phyloP scores from a whole-genome alignment of 164 flowering plant species.

The Cinnamomum chago region DNA sequence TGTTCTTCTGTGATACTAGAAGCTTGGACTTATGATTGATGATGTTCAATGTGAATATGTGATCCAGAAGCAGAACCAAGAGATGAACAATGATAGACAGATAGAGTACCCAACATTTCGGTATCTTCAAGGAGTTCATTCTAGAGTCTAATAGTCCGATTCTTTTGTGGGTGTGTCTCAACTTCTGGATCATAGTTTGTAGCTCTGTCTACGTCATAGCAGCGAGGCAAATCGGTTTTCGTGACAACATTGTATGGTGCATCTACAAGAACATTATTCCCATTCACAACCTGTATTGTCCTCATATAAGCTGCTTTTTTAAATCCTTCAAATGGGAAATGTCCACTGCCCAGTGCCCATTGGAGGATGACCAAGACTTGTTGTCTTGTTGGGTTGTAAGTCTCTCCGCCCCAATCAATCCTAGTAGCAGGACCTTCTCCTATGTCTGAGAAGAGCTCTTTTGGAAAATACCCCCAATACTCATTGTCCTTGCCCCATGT shows the following conservation, averaged over 20 bases:
- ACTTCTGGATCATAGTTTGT: not conserved
- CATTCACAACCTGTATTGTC: not conserved
- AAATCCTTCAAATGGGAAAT: not conserved
- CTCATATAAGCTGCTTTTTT: not conserved
- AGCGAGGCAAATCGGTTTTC: too few relatives aligned
- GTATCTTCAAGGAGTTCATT: too few relatives aligned
- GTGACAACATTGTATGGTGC: not conserved
- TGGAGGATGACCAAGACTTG: not conserved
- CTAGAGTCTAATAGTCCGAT: too few relatives aligned
- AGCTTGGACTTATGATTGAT: too few relatives aligned
- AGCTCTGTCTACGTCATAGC: not conserved
- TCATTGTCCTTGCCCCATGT: not conserved
- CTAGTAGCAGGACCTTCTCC: not conserved
- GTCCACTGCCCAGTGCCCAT: not conserved
- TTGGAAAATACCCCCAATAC: not conserved
- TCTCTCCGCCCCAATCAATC: not conserved
- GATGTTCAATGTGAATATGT: too few relatives aligned
- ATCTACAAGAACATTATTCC: not conserved
- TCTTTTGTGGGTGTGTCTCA: too few relatives aligned
- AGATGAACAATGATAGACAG: too few relatives aligned
- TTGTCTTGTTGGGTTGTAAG: not conserved
- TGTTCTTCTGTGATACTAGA: too few relatives aligned
- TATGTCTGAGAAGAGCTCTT: not conserved
- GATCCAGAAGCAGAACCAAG: too few relatives aligned
- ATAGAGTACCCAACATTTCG: too few relatives aligned